These are phyloP conservation scores for Picochlorum sp. DNA, from an alignment of 139 green algal species.

Conservation along the genomic window DNA sequence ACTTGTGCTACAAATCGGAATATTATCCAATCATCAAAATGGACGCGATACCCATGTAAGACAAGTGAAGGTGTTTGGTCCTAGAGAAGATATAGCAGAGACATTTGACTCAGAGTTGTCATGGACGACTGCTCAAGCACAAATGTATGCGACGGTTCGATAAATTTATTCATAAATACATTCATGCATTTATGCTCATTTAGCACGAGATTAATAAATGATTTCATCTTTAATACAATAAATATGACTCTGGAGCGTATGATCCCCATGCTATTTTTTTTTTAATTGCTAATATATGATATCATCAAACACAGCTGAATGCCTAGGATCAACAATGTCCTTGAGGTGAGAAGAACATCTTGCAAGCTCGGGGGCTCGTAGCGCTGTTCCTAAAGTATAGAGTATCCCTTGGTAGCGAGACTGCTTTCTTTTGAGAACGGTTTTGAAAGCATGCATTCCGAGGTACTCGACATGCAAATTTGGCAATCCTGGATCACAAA, in stretches of 20 bases:
- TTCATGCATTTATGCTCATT: too few species aligned
- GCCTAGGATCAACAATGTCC: conserved; percentile 17
- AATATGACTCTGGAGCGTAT: too few species aligned
- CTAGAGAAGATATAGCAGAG: conserved; percentile 11
- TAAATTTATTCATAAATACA: background rate
- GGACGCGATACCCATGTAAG: conserved; percentile 92
- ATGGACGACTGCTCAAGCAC: conserved; percentile 16
- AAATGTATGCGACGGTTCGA: background rate
- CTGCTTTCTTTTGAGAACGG: conserved; percentile 47
- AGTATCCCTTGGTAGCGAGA: conserved; percentile 21
- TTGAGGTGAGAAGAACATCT: conserved; percentile 26
- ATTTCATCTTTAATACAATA: too few species aligned
- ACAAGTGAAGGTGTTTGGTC: conserved; percentile 47
- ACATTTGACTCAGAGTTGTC: conserved; percentile 8
- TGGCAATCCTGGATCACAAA: conserved; percentile 2
- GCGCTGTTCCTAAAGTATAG: conserved; percentile 15
- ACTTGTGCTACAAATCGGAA: conserved; percentile 41
- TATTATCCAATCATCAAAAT: conserved; percentile 96
- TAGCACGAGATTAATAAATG: too few species aligned
- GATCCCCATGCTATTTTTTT: too few species aligned
- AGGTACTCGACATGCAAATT: conserved; percentile 25
- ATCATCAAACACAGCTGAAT: conserved; percentile 33
- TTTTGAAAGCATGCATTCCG: conserved; percentile 49
- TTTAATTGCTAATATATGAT: conserved; percentile 31
- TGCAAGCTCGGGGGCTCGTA: conserved; percentile 13